Evolutionary conservation across 2,329 filamentous ascomycete species (phyloP).

Genomic region (Diplocarpon mali): DNA sequence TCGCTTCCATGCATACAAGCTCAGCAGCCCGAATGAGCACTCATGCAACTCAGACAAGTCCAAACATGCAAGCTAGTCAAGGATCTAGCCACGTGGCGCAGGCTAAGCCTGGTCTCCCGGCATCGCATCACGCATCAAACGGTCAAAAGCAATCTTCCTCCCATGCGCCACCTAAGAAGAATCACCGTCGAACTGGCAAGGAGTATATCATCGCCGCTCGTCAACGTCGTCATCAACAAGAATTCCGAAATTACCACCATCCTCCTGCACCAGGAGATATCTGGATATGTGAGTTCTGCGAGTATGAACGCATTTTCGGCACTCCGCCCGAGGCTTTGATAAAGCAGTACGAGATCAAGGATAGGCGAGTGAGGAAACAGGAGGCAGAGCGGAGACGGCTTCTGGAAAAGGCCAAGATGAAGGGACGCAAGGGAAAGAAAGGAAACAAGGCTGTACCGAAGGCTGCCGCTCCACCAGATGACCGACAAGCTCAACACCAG

Average conservation of each 20-base stretch:
- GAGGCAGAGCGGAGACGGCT: slow-evolving; percentile 77
- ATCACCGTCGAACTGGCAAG: slow-evolving; percentile 56
- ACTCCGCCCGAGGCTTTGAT: slow-evolving; percentile 74
- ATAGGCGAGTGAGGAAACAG: slow-evolving; percentile 71
- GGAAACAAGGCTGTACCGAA: slow-evolving; percentile 42
- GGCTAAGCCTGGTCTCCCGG: slow-evolving; percentile 19
- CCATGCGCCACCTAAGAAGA: slow-evolving; percentile 41
- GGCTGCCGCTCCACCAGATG: slow-evolving; percentile 13
- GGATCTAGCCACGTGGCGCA: slow-evolving; percentile 13
- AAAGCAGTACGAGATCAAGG: slow-evolving; percentile 87
- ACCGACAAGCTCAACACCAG: slow-evolving; percentile 28
- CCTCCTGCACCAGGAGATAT: slow-evolving; percentile 62
- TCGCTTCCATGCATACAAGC: slow-evolving; percentile 17
- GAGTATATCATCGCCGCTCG: slow-evolving; percentile 66
- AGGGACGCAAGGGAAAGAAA: slow-evolving; percentile 83
- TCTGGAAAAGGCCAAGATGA: slow-evolving; percentile 88
- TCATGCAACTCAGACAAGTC: slow-evolving; percentile 27
- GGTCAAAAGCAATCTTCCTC: slow-evolving; percentile 29
- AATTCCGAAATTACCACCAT: slow-evolving; percentile 65
- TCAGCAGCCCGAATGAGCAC: slow-evolving; percentile 21
- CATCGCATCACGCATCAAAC: slow-evolving; percentile 29
- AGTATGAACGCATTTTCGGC: slow-evolving; percentile 95
- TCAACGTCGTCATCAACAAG: slow-evolving; percentile 65
- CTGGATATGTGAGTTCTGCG: slow-evolving; percentile 97
- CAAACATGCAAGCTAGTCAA: slow-evolving; percentile 16